These are phyloP conservation scores for Alternaria brassicae DNA, from an alignment of 2,329 filamentous ascomycete species.

Conservation along the genomic window DNA sequence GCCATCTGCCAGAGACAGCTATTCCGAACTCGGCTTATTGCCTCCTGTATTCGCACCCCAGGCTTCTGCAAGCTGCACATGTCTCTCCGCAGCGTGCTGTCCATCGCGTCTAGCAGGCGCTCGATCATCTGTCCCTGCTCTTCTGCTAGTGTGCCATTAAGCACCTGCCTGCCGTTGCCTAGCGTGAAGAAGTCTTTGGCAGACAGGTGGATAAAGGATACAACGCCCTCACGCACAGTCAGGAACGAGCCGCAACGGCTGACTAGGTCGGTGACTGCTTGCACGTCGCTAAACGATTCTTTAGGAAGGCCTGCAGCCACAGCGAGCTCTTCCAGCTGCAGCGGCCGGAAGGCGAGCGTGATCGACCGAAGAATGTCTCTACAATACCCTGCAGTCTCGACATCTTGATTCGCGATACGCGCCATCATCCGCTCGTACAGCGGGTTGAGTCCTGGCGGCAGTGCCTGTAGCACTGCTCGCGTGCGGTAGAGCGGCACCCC, in stretches of 20 bases:
- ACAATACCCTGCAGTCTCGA: too few species aligned
- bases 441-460: too few species aligned
- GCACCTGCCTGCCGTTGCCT: constrained; percentile 11
- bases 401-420: too few species aligned
- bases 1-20: constrained; percentile 6
- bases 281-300: background rate
- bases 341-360: constrained; percentile 12
- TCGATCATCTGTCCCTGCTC: constrained; percentile 14
- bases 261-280: constrained; percentile 5
- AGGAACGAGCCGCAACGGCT: constrained; percentile 50
- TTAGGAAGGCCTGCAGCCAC: background rate
- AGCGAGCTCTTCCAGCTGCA: constrained; percentile 12
- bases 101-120: constrained; percentile 42
- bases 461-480: too few species aligned
- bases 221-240: constrained; percentile 35
- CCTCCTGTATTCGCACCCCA: background rate
- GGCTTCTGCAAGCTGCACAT: constrained; percentile 26
- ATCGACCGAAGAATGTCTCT: constrained; percentile 2
- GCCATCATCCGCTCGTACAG: too few species aligned
- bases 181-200: constrained; percentile 51
- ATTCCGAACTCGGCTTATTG: background rate
- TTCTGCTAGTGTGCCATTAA: constrained; percentile 25
- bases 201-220: constrained; percentile 54
- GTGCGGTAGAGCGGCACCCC: too few species aligned
- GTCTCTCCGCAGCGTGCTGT: constrained; percentile 29